These are phyloP conservation scores for Boletus rubescentipes DNA, from an alignment of 768 basidiomycete species.

Conservation along the genomic window DNA sequence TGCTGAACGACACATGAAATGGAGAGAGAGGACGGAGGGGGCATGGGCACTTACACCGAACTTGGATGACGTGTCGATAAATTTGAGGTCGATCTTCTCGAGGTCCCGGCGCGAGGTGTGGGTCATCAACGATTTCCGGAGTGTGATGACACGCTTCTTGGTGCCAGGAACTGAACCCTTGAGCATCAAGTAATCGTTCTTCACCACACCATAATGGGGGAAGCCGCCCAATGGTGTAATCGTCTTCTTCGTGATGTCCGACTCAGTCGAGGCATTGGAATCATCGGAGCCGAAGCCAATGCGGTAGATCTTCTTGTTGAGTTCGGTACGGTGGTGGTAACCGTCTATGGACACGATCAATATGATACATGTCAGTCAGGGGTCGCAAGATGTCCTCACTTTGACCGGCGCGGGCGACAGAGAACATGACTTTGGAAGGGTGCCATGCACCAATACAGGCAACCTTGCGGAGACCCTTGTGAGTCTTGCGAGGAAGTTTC, in stretches of 20 bases:
- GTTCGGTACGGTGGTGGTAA: slow-evolving; percentile 94
- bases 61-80: slow-evolving; percentile 98
- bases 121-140: slow-evolving; percentile 95
- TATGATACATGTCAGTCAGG: background rate
- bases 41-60: slow-evolving; percentile 70
- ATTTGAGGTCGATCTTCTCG: slow-evolving; percentile 98
- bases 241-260: slow-evolving; percentile 88
- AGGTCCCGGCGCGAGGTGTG: slow-evolving; percentile 95
- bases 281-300: slow-evolving; percentile 79
- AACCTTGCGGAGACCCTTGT: slow-evolving; percentile 99
- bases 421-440: slow-evolving; percentile 99
- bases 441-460: slow-evolving; percentile 99
- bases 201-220: slow-evolving; percentile 98
- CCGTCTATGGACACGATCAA: slow-evolving; percentile 56
- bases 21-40: background rate
- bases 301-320: slow-evolving; percentile 99
- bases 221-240: slow-evolving; percentile 99
- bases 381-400: slow-evolving; percentile 51
- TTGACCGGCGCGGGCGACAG: slow-evolving; percentile 99
- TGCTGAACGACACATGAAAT: slow-evolving; percentile 49
- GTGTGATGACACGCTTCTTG: slow-evolving; percentile 96
- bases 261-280: slow-evolving; percentile 88
- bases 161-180: slow-evolving; percentile 96
- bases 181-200: slow-evolving; percentile 97
- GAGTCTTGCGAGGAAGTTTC: slow-evolving; percentile 97